phyloP scores from a whole-genome alignment of 2,329 filamentous ascomycete genomes.

The Pyrenochaeta sp. region DNA sequence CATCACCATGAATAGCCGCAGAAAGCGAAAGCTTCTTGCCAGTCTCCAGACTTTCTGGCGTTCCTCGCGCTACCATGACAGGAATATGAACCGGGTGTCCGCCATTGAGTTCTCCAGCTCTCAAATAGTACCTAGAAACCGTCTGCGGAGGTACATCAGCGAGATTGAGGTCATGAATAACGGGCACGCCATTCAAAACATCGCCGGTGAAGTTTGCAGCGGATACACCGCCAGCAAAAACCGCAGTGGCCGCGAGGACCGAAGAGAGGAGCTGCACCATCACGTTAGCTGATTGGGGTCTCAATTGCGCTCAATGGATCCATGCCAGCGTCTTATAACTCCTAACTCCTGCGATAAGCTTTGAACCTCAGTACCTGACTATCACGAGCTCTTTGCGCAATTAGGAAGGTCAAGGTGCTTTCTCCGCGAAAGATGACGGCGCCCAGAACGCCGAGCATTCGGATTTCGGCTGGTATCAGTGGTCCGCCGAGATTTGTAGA shows the following conservation, averaged over 20 bases:
- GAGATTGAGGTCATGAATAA: constrained; percentile 47
- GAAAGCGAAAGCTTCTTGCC: constrained; percentile 50
- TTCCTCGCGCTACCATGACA: constrained; percentile 50
- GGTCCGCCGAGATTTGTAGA: neutral
- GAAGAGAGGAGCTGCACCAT: constrained; percentile 39
- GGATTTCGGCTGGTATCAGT: neutral
- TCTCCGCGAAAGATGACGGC: constrained; percentile 34
- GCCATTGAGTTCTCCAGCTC: constrained; percentile 50
- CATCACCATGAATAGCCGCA: constrained; percentile 51
- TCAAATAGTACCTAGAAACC: constrained; percentile 49
- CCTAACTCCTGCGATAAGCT: constrained; percentile 23
- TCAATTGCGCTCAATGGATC: constrained; percentile 1
- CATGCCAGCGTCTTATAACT: constrained; percentile 16
- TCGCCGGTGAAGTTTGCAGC: constrained; percentile 44
- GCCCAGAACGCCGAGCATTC: constrained; percentile 28
- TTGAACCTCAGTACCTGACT: constrained; percentile 3
- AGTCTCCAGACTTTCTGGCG: constrained; percentile 44
- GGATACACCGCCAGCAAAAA: constrained; percentile 23
- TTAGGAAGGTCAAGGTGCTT: constrained; percentile 39
- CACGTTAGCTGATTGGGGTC: constrained; percentile 3
- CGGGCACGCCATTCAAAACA: constrained; percentile 42
- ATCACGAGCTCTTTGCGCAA: constrained; percentile 27
- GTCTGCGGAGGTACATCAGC: constrained; percentile 47
- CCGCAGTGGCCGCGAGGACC: constrained; percentile 24
- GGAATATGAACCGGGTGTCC: constrained; percentile 50